Percentiles rank a stretch among this genome's conserved stretches.
phyloP scores from a whole-genome alignment of 306 rosid species.

The Pueraria montana region DNA sequence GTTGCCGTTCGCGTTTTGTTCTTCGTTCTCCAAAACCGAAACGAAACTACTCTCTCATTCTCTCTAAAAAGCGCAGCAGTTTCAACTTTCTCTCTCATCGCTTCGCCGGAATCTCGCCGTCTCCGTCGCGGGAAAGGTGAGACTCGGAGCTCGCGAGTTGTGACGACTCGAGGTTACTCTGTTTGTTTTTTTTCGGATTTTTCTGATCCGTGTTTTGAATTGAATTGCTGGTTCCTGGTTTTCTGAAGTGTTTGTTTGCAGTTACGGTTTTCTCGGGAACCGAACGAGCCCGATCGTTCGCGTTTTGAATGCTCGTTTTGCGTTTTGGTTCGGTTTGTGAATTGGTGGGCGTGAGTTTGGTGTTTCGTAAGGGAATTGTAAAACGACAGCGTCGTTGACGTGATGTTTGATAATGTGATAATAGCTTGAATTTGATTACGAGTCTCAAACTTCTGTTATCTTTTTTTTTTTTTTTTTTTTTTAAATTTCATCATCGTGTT shows the following conservation, averaged over 20 bases:
- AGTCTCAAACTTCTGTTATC: background rate
- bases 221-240: slow-evolving; percentile 28
- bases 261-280: slow-evolving; percentile 18
- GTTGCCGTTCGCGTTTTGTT: slow-evolving; percentile 44
- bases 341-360: background rate
- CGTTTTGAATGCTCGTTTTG: background rate
- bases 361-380: background rate
- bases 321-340: background rate
- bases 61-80: slow-evolving; percentile 28
- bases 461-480: slow-evolving; percentile 15
- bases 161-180: background rate
- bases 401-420: slow-evolving; percentile 24
- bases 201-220: slow-evolving; percentile 49
- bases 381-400: slow-evolving; percentile 30
- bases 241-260: background rate
- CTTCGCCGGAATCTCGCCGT: background rate
- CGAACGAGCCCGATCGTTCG: slow-evolving; percentile 6
- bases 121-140: slow-evolving; percentile 40
- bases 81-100: slow-evolving; percentile 38
- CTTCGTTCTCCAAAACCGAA: slow-evolving; percentile 43
- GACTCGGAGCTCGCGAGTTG: background rate
- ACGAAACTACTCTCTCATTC: slow-evolving; percentile 34
- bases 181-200: background rate
- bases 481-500: background rate
- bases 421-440: slow-evolving; percentile 37